These are phyloP conservation scores for Cornus suecica DNA, from an alignment of 148 eudicot genomes.

Conservation along the genomic window DNA sequence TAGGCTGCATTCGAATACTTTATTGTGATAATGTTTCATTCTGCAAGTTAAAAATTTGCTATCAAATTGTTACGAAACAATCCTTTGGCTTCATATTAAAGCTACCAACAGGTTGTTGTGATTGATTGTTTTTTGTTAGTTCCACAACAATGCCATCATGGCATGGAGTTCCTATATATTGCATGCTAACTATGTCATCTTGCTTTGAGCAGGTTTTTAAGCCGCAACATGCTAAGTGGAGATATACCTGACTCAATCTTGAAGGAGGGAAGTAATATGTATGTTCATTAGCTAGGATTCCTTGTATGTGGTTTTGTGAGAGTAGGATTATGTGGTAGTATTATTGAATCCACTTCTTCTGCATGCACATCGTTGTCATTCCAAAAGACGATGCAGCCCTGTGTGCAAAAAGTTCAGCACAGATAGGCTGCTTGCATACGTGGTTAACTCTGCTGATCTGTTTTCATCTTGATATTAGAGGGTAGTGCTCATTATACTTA, in stretches of 20 bases:
- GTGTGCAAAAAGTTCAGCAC: not conserved
- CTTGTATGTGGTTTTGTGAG: not conserved
- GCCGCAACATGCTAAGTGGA: constrained; percentile 62
- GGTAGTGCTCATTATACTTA: not conserved
- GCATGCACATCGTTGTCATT: not conserved
- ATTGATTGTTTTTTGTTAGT: not conserved
- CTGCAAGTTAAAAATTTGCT: not conserved
- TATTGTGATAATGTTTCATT: not conserved
- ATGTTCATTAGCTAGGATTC: constrained; percentile 23
- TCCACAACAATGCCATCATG: not conserved
- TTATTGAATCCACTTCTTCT: not conserved
- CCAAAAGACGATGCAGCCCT: not conserved
- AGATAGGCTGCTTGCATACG: not conserved
- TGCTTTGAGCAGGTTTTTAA: constrained; percentile 47
- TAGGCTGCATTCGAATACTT: not conserved
- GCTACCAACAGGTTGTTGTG: not conserved
- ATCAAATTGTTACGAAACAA: not conserved
- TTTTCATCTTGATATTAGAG: not conserved
- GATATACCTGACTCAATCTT: constrained; percentile 52
- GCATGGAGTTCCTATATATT: not conserved
- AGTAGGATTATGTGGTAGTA: not conserved
- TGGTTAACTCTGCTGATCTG: not conserved
- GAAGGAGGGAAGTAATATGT: constrained; percentile 64
- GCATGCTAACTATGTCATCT: constrained; percentile 3
- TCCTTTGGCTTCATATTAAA: too few species aligned